These are phyloP conservation scores for Dryas octopetala DNA, from an alignment of 306 rosid species.

Conservation along the genomic window DNA sequence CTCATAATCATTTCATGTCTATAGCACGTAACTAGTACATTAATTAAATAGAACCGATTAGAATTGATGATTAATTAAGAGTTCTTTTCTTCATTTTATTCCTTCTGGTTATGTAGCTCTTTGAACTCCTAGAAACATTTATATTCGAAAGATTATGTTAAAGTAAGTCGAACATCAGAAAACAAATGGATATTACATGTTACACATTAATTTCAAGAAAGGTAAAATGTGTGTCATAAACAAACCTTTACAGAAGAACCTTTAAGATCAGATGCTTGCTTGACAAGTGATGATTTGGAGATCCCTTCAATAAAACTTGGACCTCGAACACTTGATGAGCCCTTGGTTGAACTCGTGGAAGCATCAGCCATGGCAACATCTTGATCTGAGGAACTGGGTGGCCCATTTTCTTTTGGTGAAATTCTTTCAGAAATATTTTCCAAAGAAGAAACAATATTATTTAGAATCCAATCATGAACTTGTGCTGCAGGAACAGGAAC, in stretches of 20 bases:
- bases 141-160: neutral
- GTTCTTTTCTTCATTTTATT: neutral
- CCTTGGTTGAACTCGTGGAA: conserved; percentile 57
- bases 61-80: neutral
- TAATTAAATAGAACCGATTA: neutral
- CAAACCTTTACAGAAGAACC: conserved; percentile 92
- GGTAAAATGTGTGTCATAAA: conserved; percentile 16
- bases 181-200: neutral
- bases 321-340: conserved; percentile 56
- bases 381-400: conserved; percentile 69
- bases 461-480: conserved; percentile 84
- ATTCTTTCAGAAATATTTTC: conserved; percentile 79
- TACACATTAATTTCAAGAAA: neutral
- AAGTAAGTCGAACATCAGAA: neutral
- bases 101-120: conserved; percentile 1
- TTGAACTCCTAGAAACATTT: neutral
- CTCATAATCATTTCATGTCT: neutral
- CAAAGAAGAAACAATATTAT: conserved; percentile 77
- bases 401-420: conserved; percentile 83
- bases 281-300: conserved; percentile 85
- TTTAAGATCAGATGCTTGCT: conserved; percentile 81
- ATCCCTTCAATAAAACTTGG: conserved; percentile 89
- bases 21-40: neutral
- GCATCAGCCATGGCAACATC: conserved; percentile 98
- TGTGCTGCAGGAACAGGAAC: conserved; percentile 89